Base-by-base conservation (phyloP, 257 asterid species). In the Leonotis leonurus region DNA sequence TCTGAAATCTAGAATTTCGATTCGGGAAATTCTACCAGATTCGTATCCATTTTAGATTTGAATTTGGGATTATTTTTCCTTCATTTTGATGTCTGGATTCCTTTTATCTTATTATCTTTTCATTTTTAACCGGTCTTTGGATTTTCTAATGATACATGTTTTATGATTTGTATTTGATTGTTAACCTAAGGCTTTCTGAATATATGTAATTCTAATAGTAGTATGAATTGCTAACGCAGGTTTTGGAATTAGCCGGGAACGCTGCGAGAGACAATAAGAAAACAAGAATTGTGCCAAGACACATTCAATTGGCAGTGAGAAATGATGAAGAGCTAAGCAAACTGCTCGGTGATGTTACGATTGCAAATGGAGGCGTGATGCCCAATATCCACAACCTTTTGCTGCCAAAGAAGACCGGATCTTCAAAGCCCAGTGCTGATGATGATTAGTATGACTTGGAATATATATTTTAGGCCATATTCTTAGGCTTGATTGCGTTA, bases 261-360 rank as follows among this genome's bases (percentile, higher is more conserved):
- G 95, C 95, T 3, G 95, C 91, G 1, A 73, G 95, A 67, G 95
- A 86, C 62, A 86, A 86, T 72, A 86, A 86, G 79, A 88, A 88
- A 79, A 88, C 90, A 0, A 82, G 96, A 64, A 88, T 86, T 29
- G 94, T 86, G 5, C 96, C 97, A 0, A 60, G 95, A 45, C 94
- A 86, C 64, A 86, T 86, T 1, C 95, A 89, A 33, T 45, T 89
- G 72, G 91, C 95, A 0, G 94, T 89, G 66, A 70, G 95, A 44
- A 86, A 86, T 13, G 96, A 86, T 3, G 95, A 86, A 36, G 95
- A 89, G 11, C 57, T 89, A 7, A 84, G 95, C 82, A 82, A 86
- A 71, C 81, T 89, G 12, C 83, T 89, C 4, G 90, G 95, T 0
- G 96, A 86, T 63, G 96, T 86, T 30, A 89, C 95, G 0, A 89